phyloP scores from a whole-genome alignment of 352 stramenopile genomes.

The Phytopythium delawarense region DNA sequence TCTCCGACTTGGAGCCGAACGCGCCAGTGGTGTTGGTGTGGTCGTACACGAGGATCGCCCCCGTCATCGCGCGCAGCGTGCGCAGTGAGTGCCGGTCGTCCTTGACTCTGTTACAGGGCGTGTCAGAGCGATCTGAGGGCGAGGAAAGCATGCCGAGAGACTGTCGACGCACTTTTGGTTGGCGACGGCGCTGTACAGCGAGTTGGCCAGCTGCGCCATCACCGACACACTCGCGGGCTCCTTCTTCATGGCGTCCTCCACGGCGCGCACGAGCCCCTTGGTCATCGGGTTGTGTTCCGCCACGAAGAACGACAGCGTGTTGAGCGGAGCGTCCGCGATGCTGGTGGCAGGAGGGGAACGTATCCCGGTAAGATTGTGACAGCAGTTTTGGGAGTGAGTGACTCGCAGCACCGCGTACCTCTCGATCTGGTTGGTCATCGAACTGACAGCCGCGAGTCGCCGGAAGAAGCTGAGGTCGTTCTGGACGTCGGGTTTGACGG shows the following conservation, averaged over 20 bases:
- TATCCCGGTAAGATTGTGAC: background rate
- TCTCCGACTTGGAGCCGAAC: slow-evolving; percentile 49
- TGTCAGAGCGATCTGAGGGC: background rate
- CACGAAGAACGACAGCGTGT: slow-evolving; percentile 61
- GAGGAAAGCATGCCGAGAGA: background rate
- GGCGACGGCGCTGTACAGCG: slow-evolving; percentile 31
- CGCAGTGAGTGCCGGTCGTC: slow-evolving; percentile 38
- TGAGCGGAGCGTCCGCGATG: slow-evolving; percentile 30
- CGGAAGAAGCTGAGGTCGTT: slow-evolving; percentile 66
- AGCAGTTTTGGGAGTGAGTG: background rate
- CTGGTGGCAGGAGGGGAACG: background rate
- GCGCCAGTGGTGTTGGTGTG: slow-evolving; percentile 38
- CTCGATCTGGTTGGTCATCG: slow-evolving; percentile 41
- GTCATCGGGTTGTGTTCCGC: slow-evolving; percentile 57
- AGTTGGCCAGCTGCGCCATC: slow-evolving; percentile 43
- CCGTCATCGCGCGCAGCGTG: slow-evolving; percentile 47
- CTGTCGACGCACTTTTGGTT: slow-evolving; percentile 9
- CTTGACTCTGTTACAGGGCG: slow-evolving; percentile 9
- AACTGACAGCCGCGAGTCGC: slow-evolving; percentile 34
- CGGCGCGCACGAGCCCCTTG: slow-evolving; percentile 40
- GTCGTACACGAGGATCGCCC: slow-evolving; percentile 57
- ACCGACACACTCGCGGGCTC: slow-evolving; percentile 29
- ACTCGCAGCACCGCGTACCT: slow-evolving; percentile 6
- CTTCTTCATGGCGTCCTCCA: slow-evolving; percentile 32
- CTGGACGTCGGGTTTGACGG: slow-evolving; percentile 46